Base-by-base conservation (phyloP, 192 early-diverging fungal genomes). In the Mortierella antarctica region DNA sequence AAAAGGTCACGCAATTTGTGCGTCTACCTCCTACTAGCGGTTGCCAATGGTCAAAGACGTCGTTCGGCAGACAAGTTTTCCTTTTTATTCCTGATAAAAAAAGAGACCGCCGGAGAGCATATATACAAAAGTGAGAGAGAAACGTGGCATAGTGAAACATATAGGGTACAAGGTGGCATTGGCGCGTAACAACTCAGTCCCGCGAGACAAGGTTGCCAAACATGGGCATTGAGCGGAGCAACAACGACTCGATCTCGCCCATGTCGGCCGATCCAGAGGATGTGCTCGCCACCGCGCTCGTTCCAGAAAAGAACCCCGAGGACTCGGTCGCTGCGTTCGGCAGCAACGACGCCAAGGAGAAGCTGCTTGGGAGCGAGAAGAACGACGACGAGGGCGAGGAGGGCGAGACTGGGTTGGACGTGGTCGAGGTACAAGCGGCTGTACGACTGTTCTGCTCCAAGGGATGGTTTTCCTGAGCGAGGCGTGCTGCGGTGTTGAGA, bases 221-320 rank as follows among this genome's bases (percentile, higher is more conserved):
- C 75, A 79, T 79, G 63, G 75, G 75, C 75, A 79, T 79, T 15
- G 75, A 79, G 0, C 75, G 56, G 5, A 79, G 63, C 68, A 79
- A 55, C 7, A 79, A 58, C 13, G 66, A 69, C 63, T 77, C 75
- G 17, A 79, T 79, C 51, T 79, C 75, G 8, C 67, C 69, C 64
- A 79, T 48, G 21, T 62, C 56, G 48, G 73, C 40, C 3, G 63
- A 44, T n/a, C 55, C 60, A 17, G 61, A 23, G 2, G 74, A 10
- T 31, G 47, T 55, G 52, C 57, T 46, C n/a, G 42, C 42, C 14
- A 15, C 52, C 31, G 31, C 31, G 7, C 17, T 45, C 9, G 2
- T 40, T 45, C 72, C 73, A 7, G 71, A 58, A 53, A 74, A 74
- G 73, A 74, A 62, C 21, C 65, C 65, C 42, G 73, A 53, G 8